Evolutionary conservation across 75 land plant species (phyloP).

Genomic region (Pinus taeda): DNA sequence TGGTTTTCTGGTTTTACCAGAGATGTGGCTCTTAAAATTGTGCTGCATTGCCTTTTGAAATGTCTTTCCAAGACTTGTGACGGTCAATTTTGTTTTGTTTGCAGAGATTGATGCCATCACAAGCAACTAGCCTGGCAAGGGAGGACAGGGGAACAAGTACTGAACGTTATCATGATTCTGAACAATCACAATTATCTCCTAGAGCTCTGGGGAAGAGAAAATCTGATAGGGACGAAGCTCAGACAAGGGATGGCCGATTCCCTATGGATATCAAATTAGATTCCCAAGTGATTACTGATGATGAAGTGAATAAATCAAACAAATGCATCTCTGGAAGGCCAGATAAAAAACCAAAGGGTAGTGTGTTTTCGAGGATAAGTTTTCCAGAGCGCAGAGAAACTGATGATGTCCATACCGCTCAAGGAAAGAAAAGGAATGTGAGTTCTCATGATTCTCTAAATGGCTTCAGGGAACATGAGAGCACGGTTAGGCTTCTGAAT

Average conservation of each 20-base stretch:
- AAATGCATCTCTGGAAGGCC: conserved; percentile 12
- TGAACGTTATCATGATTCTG: conserved; percentile 5
- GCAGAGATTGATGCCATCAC: conserved; percentile 3
- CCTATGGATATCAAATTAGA: conserved; percentile 5
- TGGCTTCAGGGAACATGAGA: conserved; percentile 15
- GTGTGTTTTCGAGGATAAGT: conserved; percentile 82
- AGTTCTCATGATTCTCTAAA: conserved; percentile 2
- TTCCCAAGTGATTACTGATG: conserved; percentile 1
- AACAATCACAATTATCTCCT: neutral
- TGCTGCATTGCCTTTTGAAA: neutral
- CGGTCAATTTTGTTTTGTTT: neutral
- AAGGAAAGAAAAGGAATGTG: conserved; percentile 4
- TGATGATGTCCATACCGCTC: neutral
- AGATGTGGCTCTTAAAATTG: no score
- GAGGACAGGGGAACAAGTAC: conserved; percentile 8
- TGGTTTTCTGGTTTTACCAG: neutral
- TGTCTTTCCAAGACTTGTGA: neutral
- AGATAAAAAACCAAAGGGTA: conserved; percentile 47
- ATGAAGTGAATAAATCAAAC: neutral
- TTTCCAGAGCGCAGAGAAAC: conserved; percentile 43
- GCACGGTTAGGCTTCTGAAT: neutral
- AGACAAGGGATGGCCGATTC: conserved; percentile 4
- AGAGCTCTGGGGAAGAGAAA: conserved; percentile 7
- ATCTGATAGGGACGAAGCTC: conserved; percentile 7
- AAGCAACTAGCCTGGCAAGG: neutral